Evolutionary conservation across 2,329 filamentous ascomycete genomes (phyloP), one percentile per base, ranked within the genome.

Genomic region (Sporothrix pseudoabietina): DNA sequence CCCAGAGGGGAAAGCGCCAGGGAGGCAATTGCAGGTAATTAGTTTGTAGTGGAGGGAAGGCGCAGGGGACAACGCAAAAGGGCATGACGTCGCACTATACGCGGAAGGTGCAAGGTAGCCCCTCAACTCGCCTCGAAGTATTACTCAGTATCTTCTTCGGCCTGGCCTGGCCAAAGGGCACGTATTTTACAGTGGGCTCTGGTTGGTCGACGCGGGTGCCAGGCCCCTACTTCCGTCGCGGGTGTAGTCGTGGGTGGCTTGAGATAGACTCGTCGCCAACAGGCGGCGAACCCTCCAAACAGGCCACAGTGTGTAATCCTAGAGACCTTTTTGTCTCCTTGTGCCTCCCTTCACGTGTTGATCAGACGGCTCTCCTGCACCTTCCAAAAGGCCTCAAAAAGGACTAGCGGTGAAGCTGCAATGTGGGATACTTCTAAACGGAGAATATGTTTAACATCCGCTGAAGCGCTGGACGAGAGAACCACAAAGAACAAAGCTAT

Each of bases 21-120:
- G 59, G 59, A 19, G 61, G 39, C 61, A 30, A 41, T 66, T 66
- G n/a, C 22, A 66, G 61, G 61, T n/a, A 35, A 8, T 3, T 35
- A 35, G 35, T 35, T 35, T 35, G 35, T 35, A 47, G 14, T 10
- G 12, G 7, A 26, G 39, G 39, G 61, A 30, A 47, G 61, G 39
- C 41, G n/a, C 61, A 47, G 39, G 61, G 61, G n/a, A 30, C 39
- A 47, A 39, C 59, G 19, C 7, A 65, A 65, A 65, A 16, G 39
- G 61, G 61, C 61, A 66, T 66, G 61, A 66, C 61, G 61, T 66
- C 61, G 61, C 39, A 63, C 57, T 41, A 39, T 8, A 22, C 57
- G 32, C 19, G 57, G 32, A 63, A 63, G 57, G 30, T 35, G 26
- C 52, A 30, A 30, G 30, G 12, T 9, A 55, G 52, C 22, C 52